A percentile compares a stretch with the other conserved stretches of the same genome.
phyloP scores from a whole-genome alignment of 208 protist genomes.

The Phytomonas sp. region DNA sequence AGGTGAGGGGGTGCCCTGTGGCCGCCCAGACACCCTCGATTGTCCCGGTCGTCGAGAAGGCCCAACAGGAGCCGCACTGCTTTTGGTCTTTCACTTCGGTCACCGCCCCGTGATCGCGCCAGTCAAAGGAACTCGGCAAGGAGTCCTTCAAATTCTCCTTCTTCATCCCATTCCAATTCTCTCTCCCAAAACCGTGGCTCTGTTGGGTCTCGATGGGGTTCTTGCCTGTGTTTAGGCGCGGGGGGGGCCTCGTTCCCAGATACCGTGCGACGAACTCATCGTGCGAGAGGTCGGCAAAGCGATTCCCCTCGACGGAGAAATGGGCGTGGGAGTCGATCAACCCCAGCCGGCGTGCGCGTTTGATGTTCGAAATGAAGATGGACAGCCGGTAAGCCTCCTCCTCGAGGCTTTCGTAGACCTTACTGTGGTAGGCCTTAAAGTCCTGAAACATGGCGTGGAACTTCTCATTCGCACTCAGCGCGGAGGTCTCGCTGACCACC shows the following conservation, averaged over 20 bases:
- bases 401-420: slow-evolving; percentile 40
- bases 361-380: slow-evolving; percentile 62
- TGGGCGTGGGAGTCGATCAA: slow-evolving; percentile 53
- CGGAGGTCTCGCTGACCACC: neutral
- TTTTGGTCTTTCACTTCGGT: slow-evolving; percentile 93
- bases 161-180: no score
- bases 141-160: no score
- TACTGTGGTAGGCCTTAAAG: slow-evolving; percentile 66
- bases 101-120: slow-evolving; percentile 81
- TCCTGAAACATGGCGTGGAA: slow-evolving; percentile 25
- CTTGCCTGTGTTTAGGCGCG: slow-evolving; percentile 1
- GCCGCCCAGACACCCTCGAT: slow-evolving; percentile 76
- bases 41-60: slow-evolving; percentile 92
- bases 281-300: slow-evolving; percentile 44
- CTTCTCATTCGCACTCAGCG: neutral
- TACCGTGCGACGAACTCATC: slow-evolving; percentile 39
- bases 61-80: slow-evolving; percentile 95
- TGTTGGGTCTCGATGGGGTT: neutral
- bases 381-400: slow-evolving; percentile 43
- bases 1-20: slow-evolving; percentile 38
- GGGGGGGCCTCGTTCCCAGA: slow-evolving; percentile 17
- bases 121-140: slow-evolving; percentile 38
- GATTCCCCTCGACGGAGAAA: slow-evolving; percentile 23
- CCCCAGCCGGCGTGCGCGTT: slow-evolving; percentile 17
- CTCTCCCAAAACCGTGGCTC: no score